phyloP scores from a whole-genome alignment of 2,329 filamentous ascomycete species.

The Diaporthe citrichinensis region DNA sequence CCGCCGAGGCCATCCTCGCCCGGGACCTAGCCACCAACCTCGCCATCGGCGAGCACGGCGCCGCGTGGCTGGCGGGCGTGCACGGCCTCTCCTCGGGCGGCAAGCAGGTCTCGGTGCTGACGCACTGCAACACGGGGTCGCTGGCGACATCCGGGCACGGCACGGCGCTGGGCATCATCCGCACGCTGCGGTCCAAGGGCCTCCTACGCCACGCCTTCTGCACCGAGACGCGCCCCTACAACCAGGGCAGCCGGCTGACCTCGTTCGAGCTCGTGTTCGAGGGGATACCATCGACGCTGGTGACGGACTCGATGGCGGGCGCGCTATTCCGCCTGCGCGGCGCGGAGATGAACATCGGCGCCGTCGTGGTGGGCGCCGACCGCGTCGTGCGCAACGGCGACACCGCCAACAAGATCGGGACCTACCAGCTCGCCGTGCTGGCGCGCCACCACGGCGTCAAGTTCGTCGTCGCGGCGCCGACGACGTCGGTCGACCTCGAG shows the following conservation, averaged over 20 bases:
- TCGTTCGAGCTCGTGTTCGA: constrained; percentile 98
- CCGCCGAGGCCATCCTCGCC: constrained; percentile 88
- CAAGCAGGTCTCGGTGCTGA: constrained; percentile 82
- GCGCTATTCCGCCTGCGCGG: constrained; percentile 80
- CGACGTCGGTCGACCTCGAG: constrained; percentile 90
- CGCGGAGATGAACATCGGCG: constrained; percentile 77
- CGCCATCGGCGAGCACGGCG: constrained; percentile 85
- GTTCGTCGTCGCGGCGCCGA: constrained; percentile 94
- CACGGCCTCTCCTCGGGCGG: constrained; percentile 59
- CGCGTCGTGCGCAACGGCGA: constrained; percentile 96
- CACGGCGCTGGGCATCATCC: constrained; percentile 93
- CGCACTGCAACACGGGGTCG: constrained; percentile 98
- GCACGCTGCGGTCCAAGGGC: constrained; percentile 78
- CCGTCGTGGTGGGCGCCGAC: constrained; percentile 94
- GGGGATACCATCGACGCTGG: constrained; percentile 88
- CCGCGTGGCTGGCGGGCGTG: constrained; percentile 83
- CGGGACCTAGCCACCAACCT: constrained; percentile 91
- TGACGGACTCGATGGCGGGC: constrained; percentile 97
- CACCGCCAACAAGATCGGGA: constrained; percentile 98
- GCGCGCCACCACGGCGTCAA: constrained; percentile 90
- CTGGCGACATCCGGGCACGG: constrained; percentile 98
- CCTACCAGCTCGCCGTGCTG: constrained; percentile 92
- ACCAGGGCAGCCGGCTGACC: constrained; percentile 94
- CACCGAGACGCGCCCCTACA: constrained; percentile 97
- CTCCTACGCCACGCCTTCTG: constrained; percentile 89